Percentiles rank a stretch among this genome's conserved stretches.
Evolutionary conservation across 2,329 filamentous ascomycete species (phyloP).

Genomic region (Hirsutella rhossiliensis): DNA sequence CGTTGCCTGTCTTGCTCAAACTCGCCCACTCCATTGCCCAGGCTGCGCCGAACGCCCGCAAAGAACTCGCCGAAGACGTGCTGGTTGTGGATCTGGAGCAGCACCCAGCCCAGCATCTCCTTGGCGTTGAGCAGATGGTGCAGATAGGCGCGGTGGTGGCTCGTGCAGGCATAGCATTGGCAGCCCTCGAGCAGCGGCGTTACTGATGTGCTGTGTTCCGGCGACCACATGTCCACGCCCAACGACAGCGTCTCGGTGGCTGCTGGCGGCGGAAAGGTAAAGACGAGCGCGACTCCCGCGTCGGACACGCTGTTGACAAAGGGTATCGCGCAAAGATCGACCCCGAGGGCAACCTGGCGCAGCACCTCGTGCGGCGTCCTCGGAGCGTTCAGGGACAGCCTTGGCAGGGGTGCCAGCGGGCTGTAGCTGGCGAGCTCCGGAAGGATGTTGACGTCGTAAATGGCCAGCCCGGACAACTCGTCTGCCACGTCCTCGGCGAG

Average conservation of each 20-base stretch:
- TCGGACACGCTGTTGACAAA: conserved; percentile 69
- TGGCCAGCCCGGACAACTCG: conserved; percentile 54
- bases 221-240: conserved; percentile 68
- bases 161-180: conserved; percentile 69
- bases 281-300: conserved; percentile 71
- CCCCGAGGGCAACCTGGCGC: conserved; percentile 60
- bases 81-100: conserved; percentile 89
- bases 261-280: conserved; percentile 50
- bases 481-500: conserved; percentile 51
- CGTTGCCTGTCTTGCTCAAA: conserved; percentile 42
- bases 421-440: conserved; percentile 47
- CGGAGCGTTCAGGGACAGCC: conserved; percentile 61
- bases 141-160: conserved; percentile 77
- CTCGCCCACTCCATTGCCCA: conserved; percentile 37
- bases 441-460: conserved; percentile 65
- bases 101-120: conserved; percentile 93
- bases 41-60: conserved; percentile 49
- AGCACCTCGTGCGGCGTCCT: conserved; percentile 66
- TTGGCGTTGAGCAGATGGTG: conserved; percentile 80
- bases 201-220: conserved; percentile 47
- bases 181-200: conserved; percentile 53
- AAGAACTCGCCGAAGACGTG: conserved; percentile 64
- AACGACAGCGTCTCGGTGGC: conserved; percentile 32
- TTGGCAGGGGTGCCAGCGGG: conserved; percentile 50
- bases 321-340: conserved; percentile 68